These are phyloP conservation scores for Ceratobasidium sp. DNA, from an alignment of 1,284 basidiomycete genomes.

Conservation along the genomic window DNA sequence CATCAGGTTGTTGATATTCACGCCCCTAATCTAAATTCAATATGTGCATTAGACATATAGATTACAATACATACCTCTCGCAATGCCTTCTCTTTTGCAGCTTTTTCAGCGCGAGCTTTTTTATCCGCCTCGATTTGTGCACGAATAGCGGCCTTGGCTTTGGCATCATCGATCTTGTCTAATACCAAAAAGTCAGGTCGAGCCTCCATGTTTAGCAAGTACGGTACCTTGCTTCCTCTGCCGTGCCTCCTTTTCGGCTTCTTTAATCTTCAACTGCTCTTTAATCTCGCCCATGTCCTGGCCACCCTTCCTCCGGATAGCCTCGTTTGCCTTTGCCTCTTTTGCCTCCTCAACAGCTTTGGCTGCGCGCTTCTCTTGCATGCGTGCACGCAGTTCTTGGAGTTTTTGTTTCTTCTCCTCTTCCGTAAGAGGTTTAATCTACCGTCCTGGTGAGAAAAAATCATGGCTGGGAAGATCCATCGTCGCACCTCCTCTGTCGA, in stretches of 20 bases:
- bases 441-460: constrained; percentile 1
- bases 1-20: constrained; percentile 38
- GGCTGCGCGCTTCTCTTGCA: constrained; percentile 75
- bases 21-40: constrained; percentile 51
- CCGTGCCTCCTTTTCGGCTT: constrained; percentile 81
- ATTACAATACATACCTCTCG: constrained; percentile 70
- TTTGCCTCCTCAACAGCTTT: constrained; percentile 77
- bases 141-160: constrained; percentile 84
- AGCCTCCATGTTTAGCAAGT: neutral
- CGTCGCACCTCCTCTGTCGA: constrained; percentile 85
- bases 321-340: constrained; percentile 81
- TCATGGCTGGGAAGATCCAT: neutral
- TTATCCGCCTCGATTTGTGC: constrained; percentile 96
- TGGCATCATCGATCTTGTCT: constrained; percentile 89
- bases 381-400: constrained; percentile 78
- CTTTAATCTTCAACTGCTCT: constrained; percentile 82
- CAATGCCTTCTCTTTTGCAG: constrained; percentile 86
- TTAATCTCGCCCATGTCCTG: constrained; percentile 80
- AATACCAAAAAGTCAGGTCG: constrained; percentile 35
- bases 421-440: constrained; percentile 93
- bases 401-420: constrained; percentile 91
- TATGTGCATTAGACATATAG: constrained; percentile 46
- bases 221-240: constrained; percentile 75
- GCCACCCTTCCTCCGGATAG: constrained; percentile 82
- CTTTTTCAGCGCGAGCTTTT: constrained; percentile 84